phyloP scores from a whole-genome alignment of 1,139 yeast species.

The Lipomyces yarrowii region DNA sequence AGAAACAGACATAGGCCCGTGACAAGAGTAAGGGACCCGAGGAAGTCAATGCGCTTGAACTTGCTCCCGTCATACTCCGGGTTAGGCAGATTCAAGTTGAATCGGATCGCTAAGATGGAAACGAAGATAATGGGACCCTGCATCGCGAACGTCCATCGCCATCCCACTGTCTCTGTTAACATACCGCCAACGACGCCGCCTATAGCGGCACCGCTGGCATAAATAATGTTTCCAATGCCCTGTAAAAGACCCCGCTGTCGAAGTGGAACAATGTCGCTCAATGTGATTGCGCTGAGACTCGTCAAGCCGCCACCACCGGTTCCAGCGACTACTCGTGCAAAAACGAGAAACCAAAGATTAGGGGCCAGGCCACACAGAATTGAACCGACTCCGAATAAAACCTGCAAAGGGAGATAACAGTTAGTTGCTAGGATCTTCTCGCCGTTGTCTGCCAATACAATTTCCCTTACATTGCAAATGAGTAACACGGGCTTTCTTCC shows the following conservation, averaged over 20 bases:
- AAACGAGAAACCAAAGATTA: conserved; percentile 50
- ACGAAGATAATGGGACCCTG: conserved; percentile 66
- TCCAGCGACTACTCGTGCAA: conserved; percentile 65
- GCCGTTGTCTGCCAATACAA: not conserved
- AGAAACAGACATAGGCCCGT: conserved; percentile 63
- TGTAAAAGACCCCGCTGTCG: conserved; percentile 62
- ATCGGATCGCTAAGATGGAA: conserved; percentile 54
- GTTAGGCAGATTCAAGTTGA: conserved; percentile 36
- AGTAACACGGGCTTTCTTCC: conserved; percentile 66
- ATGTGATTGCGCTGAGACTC: conserved; percentile 56
- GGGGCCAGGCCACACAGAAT: conserved; percentile 57
- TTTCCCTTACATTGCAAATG: conserved; percentile 47
- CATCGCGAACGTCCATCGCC: conserved; percentile 68
- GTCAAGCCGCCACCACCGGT: conserved; percentile 68
- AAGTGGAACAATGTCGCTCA: conserved; percentile 60
- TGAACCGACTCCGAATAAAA: conserved; percentile 58
- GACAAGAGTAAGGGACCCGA: conserved; percentile 56
- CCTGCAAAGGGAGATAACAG: conserved; percentile 6
- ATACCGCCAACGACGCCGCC: conserved; percentile 76
- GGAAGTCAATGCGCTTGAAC: conserved; percentile 62
- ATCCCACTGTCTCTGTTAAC: conserved; percentile 70
- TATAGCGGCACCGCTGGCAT: conserved; percentile 70
- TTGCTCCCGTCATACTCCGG: conserved; percentile 16
- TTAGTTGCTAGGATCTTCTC: conserved; percentile 30
- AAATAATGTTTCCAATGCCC: conserved; percentile 61